Base-by-base conservation (phyloP, 2,329 filamentous ascomycete species). In the Pseudogymnoascus sp. region DNA sequence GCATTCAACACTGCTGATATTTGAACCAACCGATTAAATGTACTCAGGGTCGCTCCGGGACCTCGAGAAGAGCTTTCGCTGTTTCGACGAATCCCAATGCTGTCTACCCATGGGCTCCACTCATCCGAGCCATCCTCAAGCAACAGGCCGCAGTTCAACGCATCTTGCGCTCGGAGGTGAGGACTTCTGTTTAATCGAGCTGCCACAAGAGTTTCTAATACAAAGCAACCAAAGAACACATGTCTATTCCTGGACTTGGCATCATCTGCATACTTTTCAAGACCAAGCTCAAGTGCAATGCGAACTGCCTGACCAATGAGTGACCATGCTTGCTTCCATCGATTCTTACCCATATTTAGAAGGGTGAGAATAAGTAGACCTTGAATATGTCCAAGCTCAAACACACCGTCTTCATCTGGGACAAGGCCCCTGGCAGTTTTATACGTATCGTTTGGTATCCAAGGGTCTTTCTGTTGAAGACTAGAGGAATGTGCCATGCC, bases 81-180 rank as follows among this genome's bases (percentile, higher is more conserved):
- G 12, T 42, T 65, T 65, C 76, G 65, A 23, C 73, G 70, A 49
- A 75, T 74, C 65, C 75, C 72, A 62, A 77, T 67, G 64, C 78
- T 77, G 23, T 85, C 82, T 19, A 79, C 78, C 88, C 88, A 91
- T 1, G 86, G 84, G 66, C 88, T 84, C 88, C 88, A 91, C 74
- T 91, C 87, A 68, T 91, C 88, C 16, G 87, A 75, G 1, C 86
- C 86, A 67, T 89, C 85, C 71, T 89, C 86, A 28, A 83, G 78
- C 1, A 89, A 75, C 2, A 75, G 72, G 9, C 80, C 80, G 30
- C 79, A 64, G 19, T 30, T 60, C 5, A 60, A 25, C 25, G 83
- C 71, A 60, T 84, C 79, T 14, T 77, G 75, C 7, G 74, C 70
- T 62, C 74, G 75, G 5, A 87, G 76, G 69, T 82, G 80, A 1